Evolutionary conservation across 1,284 basidiomycete species (phyloP).

Genomic region (Pseudozyma hubeiensis): DNA sequence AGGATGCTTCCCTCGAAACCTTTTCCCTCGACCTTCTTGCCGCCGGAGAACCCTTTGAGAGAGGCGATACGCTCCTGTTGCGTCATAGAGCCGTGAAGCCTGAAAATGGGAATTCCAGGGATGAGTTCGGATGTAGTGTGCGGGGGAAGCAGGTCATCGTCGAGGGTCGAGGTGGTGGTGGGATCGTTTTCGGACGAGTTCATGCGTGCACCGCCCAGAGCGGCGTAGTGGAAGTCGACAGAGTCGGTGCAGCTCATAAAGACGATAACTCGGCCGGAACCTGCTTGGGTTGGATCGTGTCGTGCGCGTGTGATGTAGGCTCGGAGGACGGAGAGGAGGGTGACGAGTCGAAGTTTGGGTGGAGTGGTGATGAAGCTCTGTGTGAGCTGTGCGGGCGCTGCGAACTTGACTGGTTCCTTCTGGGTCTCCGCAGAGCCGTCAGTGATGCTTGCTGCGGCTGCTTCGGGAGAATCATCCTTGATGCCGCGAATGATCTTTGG

Average conservation of each 20-base stretch:
- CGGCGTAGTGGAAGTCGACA: conserved; percentile 94
- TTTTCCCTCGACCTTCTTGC: conserved; percentile 9
- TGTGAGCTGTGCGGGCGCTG: conserved; percentile 91
- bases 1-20: conserved; percentile 74
- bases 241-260: conserved; percentile 97
- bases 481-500: conserved; percentile 71
- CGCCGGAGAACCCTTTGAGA: conserved; percentile 79
- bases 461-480: conserved; percentile 24
- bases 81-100: conserved; percentile 93
- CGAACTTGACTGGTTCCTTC: conserved; percentile 75
- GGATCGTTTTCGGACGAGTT: conserved; percentile 66
- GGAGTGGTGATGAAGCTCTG: conserved; percentile 94
- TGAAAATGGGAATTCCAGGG: conserved; percentile 81
- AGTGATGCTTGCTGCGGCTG: conserved; percentile 3
- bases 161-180: conserved; percentile 48
- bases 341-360: conserved; percentile 90
- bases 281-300: conserved; percentile 30
- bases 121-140: conserved; percentile 75
- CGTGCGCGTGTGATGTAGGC: conserved; percentile 74
- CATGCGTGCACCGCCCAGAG: conserved; percentile 85
- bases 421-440: conserved; percentile 60
- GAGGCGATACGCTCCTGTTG: conserved; percentile 84
- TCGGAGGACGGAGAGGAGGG: conserved; percentile 81
- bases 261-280: conserved; percentile 79
- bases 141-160: conserved; percentile 54